Evolutionary conservation across 2,329 filamentous ascomycete genomes (phyloP).

Genomic region (Geoglossum cookeanum): DNA sequence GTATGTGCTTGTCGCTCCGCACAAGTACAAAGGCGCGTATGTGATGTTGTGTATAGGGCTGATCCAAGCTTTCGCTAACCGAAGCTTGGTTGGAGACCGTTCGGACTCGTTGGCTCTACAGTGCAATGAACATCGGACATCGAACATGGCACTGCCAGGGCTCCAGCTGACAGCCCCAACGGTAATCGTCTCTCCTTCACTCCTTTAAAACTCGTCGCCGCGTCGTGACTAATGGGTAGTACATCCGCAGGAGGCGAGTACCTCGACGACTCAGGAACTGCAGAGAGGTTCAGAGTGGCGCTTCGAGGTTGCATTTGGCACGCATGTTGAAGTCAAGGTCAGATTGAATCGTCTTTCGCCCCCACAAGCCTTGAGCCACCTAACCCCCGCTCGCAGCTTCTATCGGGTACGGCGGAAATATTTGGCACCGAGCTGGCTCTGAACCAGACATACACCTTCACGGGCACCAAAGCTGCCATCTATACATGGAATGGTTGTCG

Average conservation of each 20-base stretch:
- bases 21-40: no score
- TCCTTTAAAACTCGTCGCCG: not conserved
- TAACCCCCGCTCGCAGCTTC: conserved; percentile 29
- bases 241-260: conserved; percentile 5
- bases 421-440: conserved; percentile 86
- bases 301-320: conserved; percentile 46
- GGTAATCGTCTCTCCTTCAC: not conserved
- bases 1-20: no score
- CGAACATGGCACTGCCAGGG: conserved; percentile 6
- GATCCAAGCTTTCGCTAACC: conserved; percentile 1
- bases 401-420: conserved; percentile 72
- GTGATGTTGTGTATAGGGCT: not conserved
- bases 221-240: not conserved
- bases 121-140: not conserved
- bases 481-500: conserved; percentile 84
- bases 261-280: conserved; percentile 27
- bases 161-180: conserved; percentile 4
- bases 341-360: conserved; percentile 4
- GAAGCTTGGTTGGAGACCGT: not conserved
- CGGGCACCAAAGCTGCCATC: conserved; percentile 67
- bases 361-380: not conserved
- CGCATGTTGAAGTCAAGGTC: conserved; percentile 34
- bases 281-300: conserved; percentile 56
- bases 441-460: conserved; percentile 62
- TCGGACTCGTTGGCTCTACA: not conserved